Evolutionary conservation across 2,329 filamentous ascomycete species (phyloP), one percentile per base, ranked within the genome.

Genomic region (Verticillium dahliae): DNA sequence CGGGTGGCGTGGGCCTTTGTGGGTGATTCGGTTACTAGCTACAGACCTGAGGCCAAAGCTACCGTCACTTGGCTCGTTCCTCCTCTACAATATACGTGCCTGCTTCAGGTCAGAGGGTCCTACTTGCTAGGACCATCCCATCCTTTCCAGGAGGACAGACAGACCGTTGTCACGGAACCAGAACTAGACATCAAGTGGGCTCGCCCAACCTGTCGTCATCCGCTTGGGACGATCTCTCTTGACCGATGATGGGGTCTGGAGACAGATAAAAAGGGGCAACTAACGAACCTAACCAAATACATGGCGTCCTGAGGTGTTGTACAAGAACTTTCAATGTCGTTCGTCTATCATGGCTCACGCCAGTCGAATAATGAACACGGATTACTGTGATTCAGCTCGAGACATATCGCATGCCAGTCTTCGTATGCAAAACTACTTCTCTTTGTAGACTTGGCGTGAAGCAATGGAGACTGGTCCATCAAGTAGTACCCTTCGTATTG

Each of bases 401-500:
- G 27, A 27, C 27, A 27, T 27, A 27, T 50, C 45, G 7, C n/a
- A 11, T 2, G n/a, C 11, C n/a, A 50, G 45, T 50, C 45, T 9
- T n/a, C 22, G 45, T 18, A 50, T 50, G 22, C 45, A 50, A 22
- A 7, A 10, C 4, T 50, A 3, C 45, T 78, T 14, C 80, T 82
- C 79, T 81, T 82, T 31, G 82, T 80, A 59, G 87, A 85, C 66
- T 87, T 87, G 87, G 79, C 1, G 82, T 84, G 86, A 62, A 87
- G 84, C 54, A 88, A 74, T 2, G 85, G 27, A 27, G 27, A 27
- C 27, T 27, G 27, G 27, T 27, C 75, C 59, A 85, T 18, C 11
- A 7, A n/a, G n/a, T 50, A 7, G 7, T 50, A 18, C 45, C 13
- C 15, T 50, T 50, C 45, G 45, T 50, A 50, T 50, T 22, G 7